Conservation (phyloP, 2,329 filamentous ascomycete species). For the Penicillium sclerotigenum region DNA sequence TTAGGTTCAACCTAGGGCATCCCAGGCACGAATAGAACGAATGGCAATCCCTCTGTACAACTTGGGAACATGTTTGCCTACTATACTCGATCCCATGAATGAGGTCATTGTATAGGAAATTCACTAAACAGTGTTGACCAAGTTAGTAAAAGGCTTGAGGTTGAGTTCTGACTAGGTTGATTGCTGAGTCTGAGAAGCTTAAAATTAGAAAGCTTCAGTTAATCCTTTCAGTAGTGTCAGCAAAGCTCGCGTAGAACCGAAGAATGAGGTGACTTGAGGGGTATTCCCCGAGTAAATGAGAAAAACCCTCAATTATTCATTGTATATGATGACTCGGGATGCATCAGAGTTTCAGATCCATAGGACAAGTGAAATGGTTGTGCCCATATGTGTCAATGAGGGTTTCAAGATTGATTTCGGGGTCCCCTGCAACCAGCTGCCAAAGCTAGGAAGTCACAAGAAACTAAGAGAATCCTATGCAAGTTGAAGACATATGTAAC, state of each 20-base stretch:
- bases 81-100: neutral
- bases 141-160: neutral
- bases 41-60: slow-evolving; percentile 17
- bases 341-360: slow-evolving; percentile 15
- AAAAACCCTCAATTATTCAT: neutral
- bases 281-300: slow-evolving; percentile 1
- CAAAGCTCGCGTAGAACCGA: slow-evolving; percentile 1
- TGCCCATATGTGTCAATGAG: neutral
- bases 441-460: neutral
- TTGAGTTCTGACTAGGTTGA: neutral
- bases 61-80: neutral
- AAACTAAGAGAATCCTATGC: neutral
- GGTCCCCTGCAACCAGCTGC: neutral
- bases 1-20: slow-evolving; percentile 13
- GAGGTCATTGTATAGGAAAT: neutral
- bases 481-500: neutral
- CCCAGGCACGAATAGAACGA: slow-evolving; percentile 1
- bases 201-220: neutral
- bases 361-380: neutral
- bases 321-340: slow-evolving; percentile 17
- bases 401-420: neutral
- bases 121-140: no score
- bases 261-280: slow-evolving; percentile 3
- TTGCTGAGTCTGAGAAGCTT: neutral
- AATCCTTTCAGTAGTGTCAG: slow-evolving; percentile 13